phyloP scores from a whole-genome alignment of 805 yeast genomes.

The Wickerhamiella hasegawae region DNA sequence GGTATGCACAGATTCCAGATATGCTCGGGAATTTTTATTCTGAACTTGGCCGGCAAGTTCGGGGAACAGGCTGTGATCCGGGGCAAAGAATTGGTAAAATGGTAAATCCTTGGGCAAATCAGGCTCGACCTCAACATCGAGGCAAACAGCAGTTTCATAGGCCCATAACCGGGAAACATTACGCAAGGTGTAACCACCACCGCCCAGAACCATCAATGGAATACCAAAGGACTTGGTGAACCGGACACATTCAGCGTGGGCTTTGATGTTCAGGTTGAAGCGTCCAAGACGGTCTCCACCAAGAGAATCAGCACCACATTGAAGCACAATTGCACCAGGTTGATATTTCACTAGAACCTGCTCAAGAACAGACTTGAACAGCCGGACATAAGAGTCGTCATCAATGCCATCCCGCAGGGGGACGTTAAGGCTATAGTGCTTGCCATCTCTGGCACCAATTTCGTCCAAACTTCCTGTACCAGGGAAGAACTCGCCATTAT shows the following conservation, averaged over 20 bases:
- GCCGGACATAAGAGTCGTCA: slow-evolving; percentile 53
- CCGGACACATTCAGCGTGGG: slow-evolving; percentile 92
- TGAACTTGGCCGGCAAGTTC: slow-evolving; percentile 63
- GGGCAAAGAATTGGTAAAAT: slow-evolving; percentile 70
- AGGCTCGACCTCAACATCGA: slow-evolving; percentile 61
- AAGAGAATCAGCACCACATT: slow-evolving; percentile 95
- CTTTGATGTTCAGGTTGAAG: slow-evolving; percentile 81
- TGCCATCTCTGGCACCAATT: slow-evolving; percentile 71
- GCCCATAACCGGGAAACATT: slow-evolving; percentile 95
- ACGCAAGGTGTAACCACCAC: slow-evolving; percentile 97
- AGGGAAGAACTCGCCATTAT: slow-evolving; percentile 79
- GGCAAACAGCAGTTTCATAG: slow-evolving; percentile 75
- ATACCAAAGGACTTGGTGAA: slow-evolving; percentile 73
- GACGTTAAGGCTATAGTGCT: slow-evolving; percentile 69
- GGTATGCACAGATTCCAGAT: slow-evolving; percentile 61
- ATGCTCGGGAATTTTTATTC: slow-evolving; percentile 70
- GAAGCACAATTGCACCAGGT: slow-evolving; percentile 93
- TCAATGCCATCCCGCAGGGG: slow-evolving; percentile 90
- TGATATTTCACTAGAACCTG: slow-evolving; percentile 77
- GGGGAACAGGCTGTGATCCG: slow-evolving; percentile 84
- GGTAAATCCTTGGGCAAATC: slow-evolving; percentile 63
- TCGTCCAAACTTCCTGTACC: slow-evolving; percentile 83
- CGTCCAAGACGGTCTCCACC: slow-evolving; percentile 94
- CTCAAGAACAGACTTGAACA: slow-evolving; percentile 64
- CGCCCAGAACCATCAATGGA: slow-evolving; percentile 89